Percentiles rank a stretch among this genome's conserved stretches.
Evolutionary conservation across 1,284 basidiomycete species (phyloP).

Genomic region (Boletellus sp.): DNA sequence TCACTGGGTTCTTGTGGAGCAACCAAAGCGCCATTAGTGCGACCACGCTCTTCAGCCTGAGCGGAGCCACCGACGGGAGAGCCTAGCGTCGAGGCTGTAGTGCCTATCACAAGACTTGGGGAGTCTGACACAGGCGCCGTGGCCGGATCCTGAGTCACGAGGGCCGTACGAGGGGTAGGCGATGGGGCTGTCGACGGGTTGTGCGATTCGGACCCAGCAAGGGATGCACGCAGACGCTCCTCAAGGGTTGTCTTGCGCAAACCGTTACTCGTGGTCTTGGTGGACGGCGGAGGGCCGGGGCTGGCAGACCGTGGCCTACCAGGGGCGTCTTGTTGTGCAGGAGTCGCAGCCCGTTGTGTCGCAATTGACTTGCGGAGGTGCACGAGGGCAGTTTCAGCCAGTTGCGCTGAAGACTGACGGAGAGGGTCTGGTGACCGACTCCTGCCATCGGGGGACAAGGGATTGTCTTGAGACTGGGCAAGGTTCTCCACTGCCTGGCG

Average conservation of each 20-base stretch:
- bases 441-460: constrained; percentile 24
- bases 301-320: constrained; percentile 26
- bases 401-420: constrained; percentile 41
- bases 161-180: constrained; percentile 34
- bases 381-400: constrained; percentile 57
- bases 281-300: constrained; percentile 26
- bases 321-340: constrained; percentile 44
- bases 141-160: constrained; percentile 33
- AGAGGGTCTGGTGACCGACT: constrained; percentile 36
- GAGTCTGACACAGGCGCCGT: constrained; percentile 41
- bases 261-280: constrained; percentile 21
- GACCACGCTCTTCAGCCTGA: constrained; percentile 3
- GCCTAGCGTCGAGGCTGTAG: background rate
- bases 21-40: background rate
- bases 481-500: constrained; percentile 58
- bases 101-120: background rate
- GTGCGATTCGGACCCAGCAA: constrained; percentile 54
- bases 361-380: constrained; percentile 62
- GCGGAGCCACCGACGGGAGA: background rate
- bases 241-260: constrained; percentile 59
- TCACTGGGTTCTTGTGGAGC: constrained; percentile 6
- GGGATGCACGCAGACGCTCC: constrained; percentile 64
- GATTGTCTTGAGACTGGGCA: constrained; percentile 38
- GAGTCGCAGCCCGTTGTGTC: constrained; percentile 48
- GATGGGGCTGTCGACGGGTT: constrained; percentile 40